phyloP scores from a whole-genome alignment of 192 early-diverging fungal genomes.

The Gamsiella multidivaricata region DNA sequence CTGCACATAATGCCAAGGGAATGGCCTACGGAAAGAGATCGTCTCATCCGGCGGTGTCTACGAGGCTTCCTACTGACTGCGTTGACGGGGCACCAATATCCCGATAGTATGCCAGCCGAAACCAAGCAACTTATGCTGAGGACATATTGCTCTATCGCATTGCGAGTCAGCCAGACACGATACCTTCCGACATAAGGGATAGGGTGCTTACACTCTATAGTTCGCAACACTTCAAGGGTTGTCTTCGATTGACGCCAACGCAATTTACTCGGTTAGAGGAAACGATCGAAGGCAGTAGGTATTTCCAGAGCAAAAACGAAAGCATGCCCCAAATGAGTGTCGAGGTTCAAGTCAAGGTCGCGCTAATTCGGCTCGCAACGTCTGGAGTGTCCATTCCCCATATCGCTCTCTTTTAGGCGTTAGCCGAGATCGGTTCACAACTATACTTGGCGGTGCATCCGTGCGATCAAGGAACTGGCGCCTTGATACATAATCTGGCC shows the following conservation, averaged over 20 bases:
- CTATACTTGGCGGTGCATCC: conserved; percentile 17
- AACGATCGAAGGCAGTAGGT: neutral
- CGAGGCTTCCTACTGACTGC: no score
- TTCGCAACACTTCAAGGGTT: neutral
- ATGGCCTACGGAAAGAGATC: no score
- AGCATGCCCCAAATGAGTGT: neutral
- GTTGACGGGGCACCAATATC: no score
- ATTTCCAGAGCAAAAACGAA: neutral
- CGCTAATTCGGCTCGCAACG: neutral
- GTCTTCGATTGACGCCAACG: neutral
- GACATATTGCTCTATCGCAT: neutral
- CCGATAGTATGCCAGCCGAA: no score
- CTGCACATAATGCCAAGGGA: no score
- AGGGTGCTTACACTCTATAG: neutral
- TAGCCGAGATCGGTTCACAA: neutral
- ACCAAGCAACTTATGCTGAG: no score
- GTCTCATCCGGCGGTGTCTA: no score
- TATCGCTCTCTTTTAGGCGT: neutral
- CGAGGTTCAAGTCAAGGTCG: neutral
- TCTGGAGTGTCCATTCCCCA: neutral
- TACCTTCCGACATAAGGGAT: conserved; percentile 4
- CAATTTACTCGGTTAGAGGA: neutral
- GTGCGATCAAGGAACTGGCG: conserved; percentile 1
- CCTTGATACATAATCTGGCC: conserved; percentile 10
- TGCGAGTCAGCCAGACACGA: neutral